These are phyloP conservation scores for Byssoonygena ceratinophila DNA, from an alignment of 2,329 filamentous ascomycete genomes.

Conservation along the genomic window DNA sequence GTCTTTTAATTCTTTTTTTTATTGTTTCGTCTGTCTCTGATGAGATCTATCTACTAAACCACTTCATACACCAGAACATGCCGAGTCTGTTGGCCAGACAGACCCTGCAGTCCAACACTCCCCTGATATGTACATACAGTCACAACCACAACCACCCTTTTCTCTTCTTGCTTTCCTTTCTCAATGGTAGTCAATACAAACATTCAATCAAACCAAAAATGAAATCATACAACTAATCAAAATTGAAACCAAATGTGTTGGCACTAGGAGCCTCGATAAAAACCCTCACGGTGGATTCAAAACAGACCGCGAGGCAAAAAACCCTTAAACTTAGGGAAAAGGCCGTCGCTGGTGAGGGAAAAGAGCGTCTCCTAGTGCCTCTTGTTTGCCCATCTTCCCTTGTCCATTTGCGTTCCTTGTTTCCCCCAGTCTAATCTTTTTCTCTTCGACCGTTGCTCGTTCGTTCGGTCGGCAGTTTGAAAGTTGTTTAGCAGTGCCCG, in stretches of 20 bases:
- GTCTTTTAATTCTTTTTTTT: too few species aligned
- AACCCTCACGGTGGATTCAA: background rate
- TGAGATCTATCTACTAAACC: too few species aligned
- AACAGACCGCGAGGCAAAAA: background rate
- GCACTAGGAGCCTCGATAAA: constrained; percentile 3
- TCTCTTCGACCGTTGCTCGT: too few species aligned
- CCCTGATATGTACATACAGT: background rate
- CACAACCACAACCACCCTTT: background rate
- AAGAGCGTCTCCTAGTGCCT: background rate
- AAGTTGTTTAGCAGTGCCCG: background rate
- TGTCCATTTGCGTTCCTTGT: too few species aligned
- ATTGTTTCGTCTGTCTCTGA: too few species aligned
- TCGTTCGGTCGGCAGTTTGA: background rate
- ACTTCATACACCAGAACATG: background rate
- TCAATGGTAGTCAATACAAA: too few species aligned
- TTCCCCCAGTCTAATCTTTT: too few species aligned
- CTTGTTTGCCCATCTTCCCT: too few species aligned
- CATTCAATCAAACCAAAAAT: too few species aligned
- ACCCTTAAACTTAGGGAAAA: background rate
- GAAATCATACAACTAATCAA: too few species aligned
- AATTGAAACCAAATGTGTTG: background rate
- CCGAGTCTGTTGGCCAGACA: background rate
- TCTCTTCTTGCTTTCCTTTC: background rate
- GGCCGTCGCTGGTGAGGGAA: background rate
- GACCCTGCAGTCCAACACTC: background rate